Base-by-base conservation (phyloP, 768 basidiomycete species). In the Amanita rubescens region DNA sequence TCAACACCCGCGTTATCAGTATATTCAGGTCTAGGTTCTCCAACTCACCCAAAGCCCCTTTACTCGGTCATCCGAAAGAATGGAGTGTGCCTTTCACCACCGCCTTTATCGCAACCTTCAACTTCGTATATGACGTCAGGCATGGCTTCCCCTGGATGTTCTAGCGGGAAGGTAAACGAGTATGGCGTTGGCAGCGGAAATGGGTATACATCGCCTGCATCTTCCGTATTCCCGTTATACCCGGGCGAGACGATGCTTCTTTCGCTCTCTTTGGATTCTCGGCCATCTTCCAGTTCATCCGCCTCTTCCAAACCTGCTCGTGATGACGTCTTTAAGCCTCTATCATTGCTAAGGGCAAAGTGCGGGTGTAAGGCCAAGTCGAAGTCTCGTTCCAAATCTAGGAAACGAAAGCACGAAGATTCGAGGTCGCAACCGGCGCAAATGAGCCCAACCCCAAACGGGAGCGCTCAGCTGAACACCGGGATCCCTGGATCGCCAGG, bases 11-110 rank as follows among this genome's bases (percentile, higher is more conserved):
- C 30, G n/a, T 30, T 30, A 3, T 41, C 41, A 14, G 24, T 25
- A 41, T 20, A 15, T 8, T 41, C 49, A 17, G 24, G 49, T 9
- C 12, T 19, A 11, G 24, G 33, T 17, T 37, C 14, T n/a, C 24
- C 12, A n/a, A n/a, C n/a, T n/a, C 35, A 49, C 15, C 48, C 48
- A 38, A 51, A 33, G 39, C 50, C 50, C 4, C 38, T 51, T 9
- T 51, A 51, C 32, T 24, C 50, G 35, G 37, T 32, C n/a, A 51
- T 51, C 25, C 24, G 50, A 25, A 51, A 51, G 39, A 42, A 51
- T 19, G 50, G 50, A 15, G 37, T 51, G 15, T 51, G 39, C 14
- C 32, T 51, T 5, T 51, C 50, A 8, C 38, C 38, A 6, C 34
- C 47, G 24, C 19, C 41, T 11, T 51, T 27, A 30, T n/a, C n/a